Base-by-base conservation (phyloP, 768 basidiomycete species). In the Boletus tomentosulus region DNA sequence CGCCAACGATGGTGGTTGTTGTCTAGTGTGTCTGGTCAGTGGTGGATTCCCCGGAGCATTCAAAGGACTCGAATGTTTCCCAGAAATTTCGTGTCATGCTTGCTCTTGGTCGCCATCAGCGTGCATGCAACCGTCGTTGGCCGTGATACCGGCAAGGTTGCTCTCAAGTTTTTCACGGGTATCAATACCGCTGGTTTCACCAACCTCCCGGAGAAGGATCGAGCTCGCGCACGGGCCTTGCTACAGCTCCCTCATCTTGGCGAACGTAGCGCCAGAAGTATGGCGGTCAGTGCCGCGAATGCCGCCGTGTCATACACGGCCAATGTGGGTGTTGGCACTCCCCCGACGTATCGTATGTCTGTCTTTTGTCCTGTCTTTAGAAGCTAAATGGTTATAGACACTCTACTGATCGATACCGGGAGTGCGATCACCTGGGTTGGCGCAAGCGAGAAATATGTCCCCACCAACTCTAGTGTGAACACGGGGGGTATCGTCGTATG, bases 381-480 rank as follows among this genome's bases (percentile, higher is more conserved):
- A 15, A 8, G 33, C 46, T 51, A 6, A 46, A 15, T 3, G 25
- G 25, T 38, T 22, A 7, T 30, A 73, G 73, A 60, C 41, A 57
- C 57, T 7, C 59, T 71, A 16, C 24, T 71, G 5, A 50, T 72
- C 13, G 70, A 72, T 43, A 71, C 71, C 2, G 70, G 70, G 46
- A 73, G 70, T 48, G 57, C 67, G 3, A 64, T 63, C 28, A 71
- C 71, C 2, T 71, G 69, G 67, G 34, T 71, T 10, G 70, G 70
- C 47, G 67, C 69, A 15, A 51, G 27, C 19, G 45, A 50, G 0
- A 13, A 33, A 37, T 72, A 69, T 37, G 24, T 39, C 10, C 49
- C 51, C 7, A 63, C 66, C 3, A 58, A 25, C 31, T 55, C 56
- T 4, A 63, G 65, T 25, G 15, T 45, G 10, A 33, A 57, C 48